A percentile compares a stretch with the other conserved stretches of the same genome.
Evolutionary conservation across 768 basidiomycete genomes (phyloP).

Genomic region (Gloeophyllum trabeum): DNA sequence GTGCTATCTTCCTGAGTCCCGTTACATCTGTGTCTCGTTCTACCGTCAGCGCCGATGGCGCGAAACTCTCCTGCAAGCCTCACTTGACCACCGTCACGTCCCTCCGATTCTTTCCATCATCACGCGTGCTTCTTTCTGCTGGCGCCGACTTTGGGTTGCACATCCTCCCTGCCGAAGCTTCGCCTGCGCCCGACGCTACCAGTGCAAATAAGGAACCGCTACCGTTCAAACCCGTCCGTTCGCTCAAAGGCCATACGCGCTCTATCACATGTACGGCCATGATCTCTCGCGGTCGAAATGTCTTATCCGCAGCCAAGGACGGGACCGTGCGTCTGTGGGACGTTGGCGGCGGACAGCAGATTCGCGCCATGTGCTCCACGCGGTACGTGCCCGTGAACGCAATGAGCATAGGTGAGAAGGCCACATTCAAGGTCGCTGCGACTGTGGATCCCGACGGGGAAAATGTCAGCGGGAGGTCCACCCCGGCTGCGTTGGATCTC

Average conservation of each 20-base stretch:
- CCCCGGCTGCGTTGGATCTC: constrained; percentile 9
- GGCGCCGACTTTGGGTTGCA: constrained; percentile 58
- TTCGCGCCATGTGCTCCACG: constrained; percentile 30
- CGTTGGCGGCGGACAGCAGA: constrained; percentile 39
- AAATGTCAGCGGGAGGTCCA: constrained; percentile 3
- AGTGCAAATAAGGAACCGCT: no score
- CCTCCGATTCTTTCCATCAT: constrained; percentile 60
- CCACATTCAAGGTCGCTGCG: constrained; percentile 12
- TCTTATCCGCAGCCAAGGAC: constrained; percentile 61
- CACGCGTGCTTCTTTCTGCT: constrained; percentile 57
- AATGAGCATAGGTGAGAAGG: constrained; percentile 31
- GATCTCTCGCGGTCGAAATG: constrained; percentile 50
- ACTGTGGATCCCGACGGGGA: constrained; percentile 12
- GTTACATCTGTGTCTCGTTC: constrained; percentile 11
- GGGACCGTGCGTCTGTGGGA: constrained; percentile 67
- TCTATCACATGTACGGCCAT: constrained; percentile 55
- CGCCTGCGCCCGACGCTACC: constrained; percentile 8
- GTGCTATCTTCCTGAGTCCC: constrained; percentile 41
- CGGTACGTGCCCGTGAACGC: constrained; percentile 29
- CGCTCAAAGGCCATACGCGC: constrained; percentile 54
- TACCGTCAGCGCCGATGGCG: constrained; percentile 14
- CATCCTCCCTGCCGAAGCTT: constrained; percentile 50
- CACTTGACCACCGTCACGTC: constrained; percentile 46
- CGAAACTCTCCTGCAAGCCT: constrained; percentile 22
- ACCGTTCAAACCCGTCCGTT: constrained; percentile 41